phyloP scores from a whole-genome alignment of 345 rosid genomes.

The Acer negundo region DNA sequence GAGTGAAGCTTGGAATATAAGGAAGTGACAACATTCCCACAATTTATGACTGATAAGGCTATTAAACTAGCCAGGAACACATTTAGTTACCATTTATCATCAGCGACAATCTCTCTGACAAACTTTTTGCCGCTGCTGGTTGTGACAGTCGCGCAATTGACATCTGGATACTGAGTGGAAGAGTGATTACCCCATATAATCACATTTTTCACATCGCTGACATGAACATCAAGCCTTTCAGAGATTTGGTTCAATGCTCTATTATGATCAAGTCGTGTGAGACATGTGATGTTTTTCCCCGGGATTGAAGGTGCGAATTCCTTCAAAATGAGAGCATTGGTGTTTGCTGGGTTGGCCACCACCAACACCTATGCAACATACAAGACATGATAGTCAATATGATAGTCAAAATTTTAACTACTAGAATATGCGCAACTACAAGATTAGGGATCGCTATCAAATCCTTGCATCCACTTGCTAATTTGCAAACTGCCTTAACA shows the following conservation, averaged over 20 bases:
- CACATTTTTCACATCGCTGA: slow-evolving; percentile 64
- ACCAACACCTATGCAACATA: slow-evolving; percentile 47
- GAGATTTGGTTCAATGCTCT: slow-evolving; percentile 75
- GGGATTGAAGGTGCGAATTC: slow-evolving; percentile 87
- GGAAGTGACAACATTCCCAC: background rate
- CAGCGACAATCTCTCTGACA: slow-evolving; percentile 47
- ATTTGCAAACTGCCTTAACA: background rate
- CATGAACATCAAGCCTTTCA: slow-evolving; percentile 57
- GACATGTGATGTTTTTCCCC: slow-evolving; percentile 73
- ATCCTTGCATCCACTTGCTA: background rate
- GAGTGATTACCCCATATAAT: slow-evolving; percentile 92
- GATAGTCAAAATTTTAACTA: background rate
- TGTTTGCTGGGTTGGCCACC: slow-evolving; percentile 89
- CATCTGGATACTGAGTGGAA: slow-evolving; percentile 91
- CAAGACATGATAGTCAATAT: background rate
- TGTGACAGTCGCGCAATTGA: slow-evolving; percentile 56
- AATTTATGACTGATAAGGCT: background rate
- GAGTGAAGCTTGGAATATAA: background rate
- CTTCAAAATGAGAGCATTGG: slow-evolving; percentile 76
- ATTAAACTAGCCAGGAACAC: background rate
- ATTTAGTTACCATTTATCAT: slow-evolving; percentile 55
- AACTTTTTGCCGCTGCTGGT: slow-evolving; percentile 41
- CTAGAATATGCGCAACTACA: background rate
- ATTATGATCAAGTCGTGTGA: slow-evolving; percentile 84
- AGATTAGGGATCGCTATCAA: background rate